A percentile compares a stretch with the other conserved stretches of the same genome.
phyloP scores from a whole-genome alignment of 129 eudicot species.

The Tanacetum coccineum region DNA sequence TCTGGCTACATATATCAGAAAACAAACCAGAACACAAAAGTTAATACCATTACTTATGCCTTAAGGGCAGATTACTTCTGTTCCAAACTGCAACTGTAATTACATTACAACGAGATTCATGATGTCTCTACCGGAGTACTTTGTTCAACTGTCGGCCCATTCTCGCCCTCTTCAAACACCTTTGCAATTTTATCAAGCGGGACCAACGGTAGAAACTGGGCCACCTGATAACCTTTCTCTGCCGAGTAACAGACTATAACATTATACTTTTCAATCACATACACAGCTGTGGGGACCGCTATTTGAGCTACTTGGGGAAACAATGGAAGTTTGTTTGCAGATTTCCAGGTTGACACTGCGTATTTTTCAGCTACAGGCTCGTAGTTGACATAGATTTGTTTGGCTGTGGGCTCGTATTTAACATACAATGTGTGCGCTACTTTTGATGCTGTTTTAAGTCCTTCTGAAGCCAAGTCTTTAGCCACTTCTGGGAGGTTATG shows the following conservation, averaged over 20 bases:
- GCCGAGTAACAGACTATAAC: constrained; percentile 35
- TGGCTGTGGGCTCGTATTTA: constrained; percentile 62
- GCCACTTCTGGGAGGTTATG: constrained; percentile 53
- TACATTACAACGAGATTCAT: not conserved
- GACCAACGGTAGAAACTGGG: constrained; percentile 58
- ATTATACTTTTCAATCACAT: constrained; percentile 70
- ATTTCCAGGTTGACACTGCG: constrained; percentile 65
- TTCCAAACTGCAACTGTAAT: too few relatives aligned
- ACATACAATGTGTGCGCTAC: constrained; percentile 38
- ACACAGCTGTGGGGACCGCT: constrained; percentile 58
- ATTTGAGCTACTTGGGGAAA: constrained; percentile 64
- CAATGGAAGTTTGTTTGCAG: constrained; percentile 53
- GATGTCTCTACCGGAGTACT: constrained; percentile 28
- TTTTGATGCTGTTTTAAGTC: constrained; percentile 31
- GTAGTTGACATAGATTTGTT: constrained; percentile 57
- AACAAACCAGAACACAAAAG: not conserved
- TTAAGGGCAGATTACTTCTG: too few relatives aligned
- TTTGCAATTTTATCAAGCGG: constrained; percentile 75
- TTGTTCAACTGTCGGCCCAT: constrained; percentile 31
- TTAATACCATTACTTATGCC: constrained; percentile 15
- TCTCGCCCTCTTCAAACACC: constrained; percentile 38
- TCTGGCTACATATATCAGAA: too few relatives aligned
- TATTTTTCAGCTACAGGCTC: constrained; percentile 81
- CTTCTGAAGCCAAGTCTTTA: constrained; percentile 48
- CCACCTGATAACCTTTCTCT: constrained; percentile 53